Conservation (phyloP, 768 basidiomycete genomes). For the Wakefieldia striispora region DNA sequence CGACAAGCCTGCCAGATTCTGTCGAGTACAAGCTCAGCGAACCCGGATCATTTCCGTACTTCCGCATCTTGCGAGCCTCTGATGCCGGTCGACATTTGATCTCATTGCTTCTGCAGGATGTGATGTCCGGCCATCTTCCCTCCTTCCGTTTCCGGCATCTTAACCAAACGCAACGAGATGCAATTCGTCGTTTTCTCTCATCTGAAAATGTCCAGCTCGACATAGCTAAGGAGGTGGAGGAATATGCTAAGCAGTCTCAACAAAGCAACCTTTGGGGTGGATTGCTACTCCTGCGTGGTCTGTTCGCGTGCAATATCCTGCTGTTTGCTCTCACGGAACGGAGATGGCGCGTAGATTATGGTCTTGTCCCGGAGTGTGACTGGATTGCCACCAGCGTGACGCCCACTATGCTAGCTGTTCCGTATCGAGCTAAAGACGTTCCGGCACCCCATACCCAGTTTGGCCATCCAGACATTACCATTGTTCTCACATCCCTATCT, state of each 20-base stretch:
- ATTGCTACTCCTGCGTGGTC: constrained; percentile 45
- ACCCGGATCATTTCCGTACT: constrained; percentile 15
- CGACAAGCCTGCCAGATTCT: neutral
- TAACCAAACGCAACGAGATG: neutral
- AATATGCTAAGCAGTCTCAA: neutral
- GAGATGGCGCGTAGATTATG: constrained; percentile 51
- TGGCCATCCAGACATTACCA: constrained; percentile 47
- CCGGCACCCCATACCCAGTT: constrained; percentile 46
- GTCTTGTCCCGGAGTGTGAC: constrained; percentile 31
- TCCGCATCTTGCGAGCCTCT: constrained; percentile 11
- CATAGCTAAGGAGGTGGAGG: neutral
- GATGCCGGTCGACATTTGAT: constrained; percentile 3
- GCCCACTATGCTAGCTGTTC: constrained; percentile 46
- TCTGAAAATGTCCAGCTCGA: neutral
- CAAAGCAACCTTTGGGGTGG: constrained; percentile 30
- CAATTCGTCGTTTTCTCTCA: constrained; percentile 16
- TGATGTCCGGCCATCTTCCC: constrained; percentile 9
- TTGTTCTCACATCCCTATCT: constrained; percentile 42
- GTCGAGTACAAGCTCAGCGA: constrained; percentile 2
- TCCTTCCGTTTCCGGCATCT: constrained; percentile 14
- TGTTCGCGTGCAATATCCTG: constrained; percentile 42
- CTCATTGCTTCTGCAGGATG: constrained; percentile 1
- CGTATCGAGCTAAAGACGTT: constrained; percentile 49
- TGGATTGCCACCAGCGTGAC: too few species aligned
- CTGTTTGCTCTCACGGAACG: constrained; percentile 34